Evolutionary conservation across 2,329 filamentous ascomycete genomes (phyloP).

Genomic region (Samsoniella hepiali): DNA sequence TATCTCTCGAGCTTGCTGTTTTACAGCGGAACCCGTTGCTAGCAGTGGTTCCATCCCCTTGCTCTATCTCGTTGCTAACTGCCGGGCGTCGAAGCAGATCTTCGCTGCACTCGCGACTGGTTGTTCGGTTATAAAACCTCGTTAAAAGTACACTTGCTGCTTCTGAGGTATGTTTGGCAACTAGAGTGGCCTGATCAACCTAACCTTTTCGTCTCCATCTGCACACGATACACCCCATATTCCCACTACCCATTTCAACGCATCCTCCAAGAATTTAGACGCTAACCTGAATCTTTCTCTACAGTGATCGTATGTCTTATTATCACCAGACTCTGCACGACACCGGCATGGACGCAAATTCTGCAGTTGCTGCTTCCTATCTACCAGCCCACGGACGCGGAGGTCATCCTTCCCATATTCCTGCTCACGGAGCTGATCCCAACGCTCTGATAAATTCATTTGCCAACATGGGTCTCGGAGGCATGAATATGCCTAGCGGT

Average conservation of each 20-base stretch:
- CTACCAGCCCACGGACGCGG: constrained; percentile 31
- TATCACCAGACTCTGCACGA: constrained; percentile 30
- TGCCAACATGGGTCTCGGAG: constrained; percentile 36
- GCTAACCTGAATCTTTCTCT: not conserved
- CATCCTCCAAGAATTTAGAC: not conserved
- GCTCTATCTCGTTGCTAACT: constrained; percentile 15
- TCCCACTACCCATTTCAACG: not conserved
- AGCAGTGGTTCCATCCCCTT: too few species aligned
- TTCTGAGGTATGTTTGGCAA: constrained; percentile 29
- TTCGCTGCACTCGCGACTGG: constrained; percentile 28
- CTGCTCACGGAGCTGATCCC: constrained; percentile 31
- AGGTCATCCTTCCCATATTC: constrained; percentile 28
- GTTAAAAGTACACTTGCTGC: constrained; percentile 32
- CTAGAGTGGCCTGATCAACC: not conserved
- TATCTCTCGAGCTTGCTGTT: not conserved
- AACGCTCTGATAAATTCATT: constrained; percentile 35
- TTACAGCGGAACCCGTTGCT: not conserved
- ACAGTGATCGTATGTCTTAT: constrained; percentile 33
- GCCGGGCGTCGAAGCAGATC: constrained; percentile 24
- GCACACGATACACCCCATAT: not conserved
- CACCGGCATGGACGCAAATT: constrained; percentile 36
- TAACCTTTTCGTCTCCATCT: not conserved
- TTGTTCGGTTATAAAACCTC: constrained; percentile 32
- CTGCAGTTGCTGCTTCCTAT: constrained; percentile 31
- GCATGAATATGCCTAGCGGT: constrained; percentile 33